These are phyloP conservation scores for Aspergillus aculeatinus DNA, from an alignment of 2,329 filamentous ascomycete species.

Conservation along the genomic window DNA sequence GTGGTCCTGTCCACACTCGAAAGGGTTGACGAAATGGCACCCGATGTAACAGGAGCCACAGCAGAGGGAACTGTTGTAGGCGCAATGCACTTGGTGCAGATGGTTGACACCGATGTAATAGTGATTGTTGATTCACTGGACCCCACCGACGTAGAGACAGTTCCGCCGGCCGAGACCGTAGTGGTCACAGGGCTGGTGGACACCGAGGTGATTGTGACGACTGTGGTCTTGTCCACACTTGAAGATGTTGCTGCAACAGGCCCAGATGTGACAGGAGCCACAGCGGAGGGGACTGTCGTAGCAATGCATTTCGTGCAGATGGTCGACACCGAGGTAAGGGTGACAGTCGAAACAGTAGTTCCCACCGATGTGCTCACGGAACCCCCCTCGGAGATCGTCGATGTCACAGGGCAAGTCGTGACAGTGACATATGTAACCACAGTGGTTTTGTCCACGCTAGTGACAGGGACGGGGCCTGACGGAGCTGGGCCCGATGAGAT, in stretches of 20 bases:
- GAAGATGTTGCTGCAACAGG: neutral
- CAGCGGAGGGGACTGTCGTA: conserved; percentile 3
- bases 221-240: conserved; percentile 7
- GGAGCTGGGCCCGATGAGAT: neutral
- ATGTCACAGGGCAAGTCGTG: conserved; percentile 2
- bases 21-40: neutral
- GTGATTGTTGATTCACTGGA: conserved; percentile 12
- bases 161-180: conserved; percentile 8
- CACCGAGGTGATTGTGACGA: conserved; percentile 16
- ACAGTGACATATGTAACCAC: neutral
- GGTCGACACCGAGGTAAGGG: conserved; percentile 29
- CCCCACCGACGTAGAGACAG: conserved; percentile 4
- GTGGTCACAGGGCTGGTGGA: conserved; percentile 15
- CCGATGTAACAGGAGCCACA: neutral
- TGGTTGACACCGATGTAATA: conserved; percentile 10
- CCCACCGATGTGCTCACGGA: conserved; percentile 53
- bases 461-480: neutral
- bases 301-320: conserved; percentile 23
- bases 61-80: conserved; percentile 1
- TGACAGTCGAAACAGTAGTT: conserved; percentile 56
- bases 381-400: conserved; percentile 43
- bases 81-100: neutral
- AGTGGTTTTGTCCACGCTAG: conserved; percentile 14
- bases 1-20: conserved; percentile 6
- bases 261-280: neutral